phyloP scores from a whole-genome alignment of 2,329 filamentous ascomycete genomes.

The Beauveria sp. region DNA sequence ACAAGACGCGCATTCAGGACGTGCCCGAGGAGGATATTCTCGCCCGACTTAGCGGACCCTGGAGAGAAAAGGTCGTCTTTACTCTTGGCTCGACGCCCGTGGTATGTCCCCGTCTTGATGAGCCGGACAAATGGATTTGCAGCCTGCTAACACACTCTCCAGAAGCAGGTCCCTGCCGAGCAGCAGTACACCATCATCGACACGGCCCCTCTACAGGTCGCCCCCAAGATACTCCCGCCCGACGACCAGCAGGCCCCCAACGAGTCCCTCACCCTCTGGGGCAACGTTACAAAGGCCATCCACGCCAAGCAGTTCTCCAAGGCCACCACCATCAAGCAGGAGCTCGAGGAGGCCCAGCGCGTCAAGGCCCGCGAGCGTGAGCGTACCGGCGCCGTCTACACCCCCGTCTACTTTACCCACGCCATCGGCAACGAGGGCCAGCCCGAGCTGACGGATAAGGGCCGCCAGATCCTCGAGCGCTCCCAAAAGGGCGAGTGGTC shows the following conservation, averaged over 20 bases:
- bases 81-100: constrained; percentile 52
- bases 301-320: constrained; percentile 70
- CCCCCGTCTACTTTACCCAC: constrained; percentile 79
- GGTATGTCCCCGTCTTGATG: constrained; percentile 37
- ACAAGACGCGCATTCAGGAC: constrained; percentile 71
- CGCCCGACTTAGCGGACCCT: constrained; percentile 73
- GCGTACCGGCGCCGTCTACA: constrained; percentile 60
- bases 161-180: constrained; percentile 40
- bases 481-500: constrained; percentile 48
- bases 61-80: constrained; percentile 65
- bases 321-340: constrained; percentile 80
- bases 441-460: constrained; percentile 48
- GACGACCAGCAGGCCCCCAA: constrained; percentile 73
- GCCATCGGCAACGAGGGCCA: constrained; percentile 47
- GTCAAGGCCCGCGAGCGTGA: constrained; percentile 77
- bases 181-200: constrained; percentile 75
- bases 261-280: constrained; percentile 85
- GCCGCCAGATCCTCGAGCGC: constrained; percentile 40
- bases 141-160: neutral
- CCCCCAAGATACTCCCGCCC: constrained; percentile 72
- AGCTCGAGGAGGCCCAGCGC: constrained; percentile 84
- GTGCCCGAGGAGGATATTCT: constrained; percentile 80
- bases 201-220: constrained; percentile 71
- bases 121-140: too few species aligned
- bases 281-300: constrained; percentile 80